Conservation (phyloP, 2,329 filamentous ascomycete species). For the Aspergillus pseudoviridinutans region DNA sequence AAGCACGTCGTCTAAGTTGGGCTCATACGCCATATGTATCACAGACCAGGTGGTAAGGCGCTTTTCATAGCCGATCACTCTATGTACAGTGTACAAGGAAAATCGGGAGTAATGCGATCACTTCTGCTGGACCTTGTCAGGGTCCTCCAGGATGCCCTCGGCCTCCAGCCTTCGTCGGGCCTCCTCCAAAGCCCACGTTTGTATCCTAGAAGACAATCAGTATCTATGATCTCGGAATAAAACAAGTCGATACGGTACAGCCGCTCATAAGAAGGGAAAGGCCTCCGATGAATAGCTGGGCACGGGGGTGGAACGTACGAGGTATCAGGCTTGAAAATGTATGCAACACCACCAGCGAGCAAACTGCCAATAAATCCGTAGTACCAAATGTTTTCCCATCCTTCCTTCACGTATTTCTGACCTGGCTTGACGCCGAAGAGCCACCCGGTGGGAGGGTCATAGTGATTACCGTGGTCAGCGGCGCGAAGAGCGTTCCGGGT, state of each 20-base stretch:
- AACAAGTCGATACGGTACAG: background rate
- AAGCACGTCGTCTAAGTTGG: slow-evolving; percentile 31
- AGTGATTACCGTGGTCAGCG: slow-evolving; percentile 67
- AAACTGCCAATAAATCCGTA: slow-evolving; percentile 81
- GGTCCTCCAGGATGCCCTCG: slow-evolving; percentile 88
- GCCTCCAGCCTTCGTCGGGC: slow-evolving; percentile 90
- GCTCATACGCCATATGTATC: slow-evolving; percentile 27
- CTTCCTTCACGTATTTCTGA: slow-evolving; percentile 93
- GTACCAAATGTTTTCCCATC: slow-evolving; percentile 86
- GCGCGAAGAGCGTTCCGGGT: slow-evolving; percentile 37
- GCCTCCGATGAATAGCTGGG: background rate
- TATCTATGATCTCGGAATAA: background rate
- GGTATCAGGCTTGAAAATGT: slow-evolving; percentile 97
- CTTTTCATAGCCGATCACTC: slow-evolving; percentile 30
- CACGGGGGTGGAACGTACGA: slow-evolving; percentile 64
- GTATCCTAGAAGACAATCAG: slow-evolving; percentile 64
- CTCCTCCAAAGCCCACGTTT: slow-evolving; percentile 98
- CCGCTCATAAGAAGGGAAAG: background rate
- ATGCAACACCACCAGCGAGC: slow-evolving; percentile 68
- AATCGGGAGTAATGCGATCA: slow-evolving; percentile 20
- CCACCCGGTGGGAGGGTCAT: slow-evolving; percentile 87
- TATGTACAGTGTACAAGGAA: slow-evolving; percentile 42
- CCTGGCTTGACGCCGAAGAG: slow-evolving; percentile 91
- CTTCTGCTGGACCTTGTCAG: slow-evolving; percentile 56
- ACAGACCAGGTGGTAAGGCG: slow-evolving; percentile 29